These are phyloP conservation scores for Chaetomiaceae sp. DNA, from an alignment of 2,329 filamentous ascomycete genomes.

Conservation along the genomic window DNA sequence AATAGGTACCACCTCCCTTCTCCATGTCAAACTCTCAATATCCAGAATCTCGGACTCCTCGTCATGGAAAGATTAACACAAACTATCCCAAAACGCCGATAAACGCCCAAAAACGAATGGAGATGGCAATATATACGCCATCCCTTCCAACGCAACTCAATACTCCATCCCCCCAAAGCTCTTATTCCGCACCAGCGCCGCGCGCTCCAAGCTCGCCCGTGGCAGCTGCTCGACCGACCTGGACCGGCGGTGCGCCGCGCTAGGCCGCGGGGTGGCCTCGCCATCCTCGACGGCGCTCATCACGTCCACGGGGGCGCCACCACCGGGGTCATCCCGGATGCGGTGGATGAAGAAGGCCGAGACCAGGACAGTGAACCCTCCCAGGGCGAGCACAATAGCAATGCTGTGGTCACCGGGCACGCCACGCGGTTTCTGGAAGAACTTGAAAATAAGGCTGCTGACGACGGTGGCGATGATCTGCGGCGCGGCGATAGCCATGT, in stretches of 20 bases:
- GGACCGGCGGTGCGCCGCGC: slow-evolving; percentile 31
- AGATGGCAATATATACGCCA: no score
- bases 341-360: slow-evolving; percentile 67
- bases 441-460: slow-evolving; percentile 76
- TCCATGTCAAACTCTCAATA: no score
- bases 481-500: slow-evolving; percentile 85
- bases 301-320: slow-evolving; percentile 33
- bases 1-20: not conserved
- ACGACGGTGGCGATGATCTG: slow-evolving; percentile 86
- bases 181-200: slow-evolving; percentile 42
- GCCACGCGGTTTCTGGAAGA: slow-evolving; percentile 81
- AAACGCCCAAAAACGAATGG: no score
- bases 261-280: slow-evolving; percentile 28
- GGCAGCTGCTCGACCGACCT: slow-evolving; percentile 38
- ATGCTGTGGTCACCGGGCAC: slow-evolving; percentile 81
- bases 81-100: no score
- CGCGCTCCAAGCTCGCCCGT: slow-evolving; percentile 40
- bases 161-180: slow-evolving; percentile 47
- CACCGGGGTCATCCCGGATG: slow-evolving; percentile 58
- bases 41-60: no score
- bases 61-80: no score
- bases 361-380: slow-evolving; percentile 69
- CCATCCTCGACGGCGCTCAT: slow-evolving; percentile 39
- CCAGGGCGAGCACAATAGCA: slow-evolving; percentile 77
- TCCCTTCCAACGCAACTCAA: slow-evolving; percentile 17